phyloP scores from a whole-genome alignment of 768 basidiomycete species.

The Collybiopsis confluens region DNA sequence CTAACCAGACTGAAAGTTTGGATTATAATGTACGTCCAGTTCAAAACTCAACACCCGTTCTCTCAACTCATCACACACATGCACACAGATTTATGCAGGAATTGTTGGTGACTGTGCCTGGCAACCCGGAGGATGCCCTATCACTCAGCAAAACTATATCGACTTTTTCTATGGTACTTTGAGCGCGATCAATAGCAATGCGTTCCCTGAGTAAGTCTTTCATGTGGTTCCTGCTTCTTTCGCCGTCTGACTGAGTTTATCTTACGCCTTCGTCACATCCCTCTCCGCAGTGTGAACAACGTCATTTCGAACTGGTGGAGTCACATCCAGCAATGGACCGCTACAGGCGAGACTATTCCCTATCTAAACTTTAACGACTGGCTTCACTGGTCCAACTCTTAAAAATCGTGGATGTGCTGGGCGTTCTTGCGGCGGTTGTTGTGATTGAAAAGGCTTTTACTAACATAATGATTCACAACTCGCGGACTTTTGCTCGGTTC shows the following conservation, averaged over 20 bases:
- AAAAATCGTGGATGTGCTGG: neutral
- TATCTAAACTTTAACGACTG: slow-evolving; percentile 10
- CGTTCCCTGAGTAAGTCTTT: slow-evolving; percentile 2
- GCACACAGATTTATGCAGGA: slow-evolving; percentile 13
- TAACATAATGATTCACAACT: too few species aligned
- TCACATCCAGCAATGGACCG: slow-evolving; percentile 5
- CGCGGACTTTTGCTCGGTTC: too few species aligned
- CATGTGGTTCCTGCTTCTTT: neutral
- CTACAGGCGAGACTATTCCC: slow-evolving; percentile 9
- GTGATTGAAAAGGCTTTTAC: too few species aligned
- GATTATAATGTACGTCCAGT: slow-evolving; percentile 6
- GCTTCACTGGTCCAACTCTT: slow-evolving; percentile 5
- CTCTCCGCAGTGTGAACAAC: neutral
- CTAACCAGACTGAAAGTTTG: slow-evolving; percentile 1
- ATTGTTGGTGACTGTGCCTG: slow-evolving; percentile 18
- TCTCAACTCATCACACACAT: neutral
- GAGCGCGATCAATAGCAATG: neutral
- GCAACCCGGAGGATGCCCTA: slow-evolving; percentile 13
- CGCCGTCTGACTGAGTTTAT: neutral
- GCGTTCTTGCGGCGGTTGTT: too few species aligned
- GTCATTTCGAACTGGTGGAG: slow-evolving; percentile 7
- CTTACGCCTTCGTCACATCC: too few species aligned
- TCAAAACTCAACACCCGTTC: neutral
- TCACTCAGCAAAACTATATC: slow-evolving; percentile 17
- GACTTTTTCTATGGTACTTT: slow-evolving; percentile 15